Evolutionary conservation across 306 rosid species (phyloP).

Genomic region (Lupinus albus): DNA sequence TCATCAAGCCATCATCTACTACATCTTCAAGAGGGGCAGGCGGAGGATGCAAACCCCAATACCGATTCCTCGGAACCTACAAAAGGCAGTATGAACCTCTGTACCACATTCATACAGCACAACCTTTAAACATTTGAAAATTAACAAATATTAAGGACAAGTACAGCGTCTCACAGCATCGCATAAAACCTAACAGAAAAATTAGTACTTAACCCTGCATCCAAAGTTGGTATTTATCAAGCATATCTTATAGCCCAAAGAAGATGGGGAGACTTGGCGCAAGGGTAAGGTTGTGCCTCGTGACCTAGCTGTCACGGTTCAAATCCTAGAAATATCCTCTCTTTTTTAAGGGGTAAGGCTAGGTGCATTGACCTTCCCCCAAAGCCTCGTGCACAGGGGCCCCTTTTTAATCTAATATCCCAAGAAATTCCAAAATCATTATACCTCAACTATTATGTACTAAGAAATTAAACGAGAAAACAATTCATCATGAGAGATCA

Average conservation of each 20-base stretch:
- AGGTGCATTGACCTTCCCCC: too few relatives aligned
- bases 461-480: background rate
- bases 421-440: conserved; percentile 24
- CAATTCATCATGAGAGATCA: background rate
- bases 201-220: conserved; percentile 4
- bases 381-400: too few relatives aligned
- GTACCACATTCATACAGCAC: conserved; percentile 47
- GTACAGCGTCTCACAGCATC: conserved; percentile 32
- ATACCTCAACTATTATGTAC: conserved; percentile 8
- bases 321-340: too few relatives aligned
- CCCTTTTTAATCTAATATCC: background rate
- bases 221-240: conserved; percentile 16
- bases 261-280: too few relatives aligned
- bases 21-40: conserved; percentile 98
- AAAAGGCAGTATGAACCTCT: conserved; percentile 52
- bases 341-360: too few relatives aligned
- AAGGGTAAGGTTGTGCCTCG: too few relatives aligned
- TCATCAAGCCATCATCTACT: conserved; percentile 84
- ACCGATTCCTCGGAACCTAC: conserved; percentile 95
- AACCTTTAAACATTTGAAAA: conserved; percentile 46
- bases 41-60: conserved; percentile 99
- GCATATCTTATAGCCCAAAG: conserved; percentile 12
- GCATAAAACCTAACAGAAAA: conserved; percentile 35
- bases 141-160: conserved; percentile 31
- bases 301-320: too few relatives aligned